Base-by-base conservation (phyloP, 1,139 yeast species). In the Waltiozyma sp. region DNA sequence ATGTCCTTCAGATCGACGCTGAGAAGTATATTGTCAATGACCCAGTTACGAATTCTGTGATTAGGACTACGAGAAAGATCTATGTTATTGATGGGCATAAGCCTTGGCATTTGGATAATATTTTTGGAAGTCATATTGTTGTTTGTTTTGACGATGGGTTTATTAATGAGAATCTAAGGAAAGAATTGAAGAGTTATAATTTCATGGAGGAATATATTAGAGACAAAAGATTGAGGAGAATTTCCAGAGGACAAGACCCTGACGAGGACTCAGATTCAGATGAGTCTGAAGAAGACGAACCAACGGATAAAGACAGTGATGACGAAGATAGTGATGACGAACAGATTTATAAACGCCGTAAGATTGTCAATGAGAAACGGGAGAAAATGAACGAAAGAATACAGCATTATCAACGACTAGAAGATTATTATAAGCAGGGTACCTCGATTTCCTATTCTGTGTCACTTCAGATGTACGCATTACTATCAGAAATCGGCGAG, bases 91-190 rank as follows among this genome's bases (percentile, higher is more conserved):
- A 93, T 61, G 91, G 95, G 5, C 94, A 86, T 51, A 68, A 97
- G 49, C 99, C 98, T 3, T 91, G 97, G 97, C 88, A 88, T 61
- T 66, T 93, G 52, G 96, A 89, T 58, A 93, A 93, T 59, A 59
- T 91, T 42, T 89, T 86, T 69, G 96, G 95, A 3, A 80, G 94
- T 2, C 75, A 77, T n/a, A 70, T 78, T 53, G 77, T 91, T 11
- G 70, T 76, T 6, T 91, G 97, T 60, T 74, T 89, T 47, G 97
- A 91, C 57, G 98, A 91, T 59, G 96, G 96, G 1, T 70, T 66
- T 42, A 71, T 87, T 3, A 80, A 78, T 42, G 73, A 70, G 38
- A 77, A 75, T 42, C 59, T 83, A 43, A 47, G 47, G n/a, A 57
- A 61, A 3, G 82, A 80, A 60, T 65, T 24, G 65, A 65, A 35